phyloP scores from a whole-genome alignment of 2,329 filamentous ascomycete species.

The Apiospora koreana region DNA sequence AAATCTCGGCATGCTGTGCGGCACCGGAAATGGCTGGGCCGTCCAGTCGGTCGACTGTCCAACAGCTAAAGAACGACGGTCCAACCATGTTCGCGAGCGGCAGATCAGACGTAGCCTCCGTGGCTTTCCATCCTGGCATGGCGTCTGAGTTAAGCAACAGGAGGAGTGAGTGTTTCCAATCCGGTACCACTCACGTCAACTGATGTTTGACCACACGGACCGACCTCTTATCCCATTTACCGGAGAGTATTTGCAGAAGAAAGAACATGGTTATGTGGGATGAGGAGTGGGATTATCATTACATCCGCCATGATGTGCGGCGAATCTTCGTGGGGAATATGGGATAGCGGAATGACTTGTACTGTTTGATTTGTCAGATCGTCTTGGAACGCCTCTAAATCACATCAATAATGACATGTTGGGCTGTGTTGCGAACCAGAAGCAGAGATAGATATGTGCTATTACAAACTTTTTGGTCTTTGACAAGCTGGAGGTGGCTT shows the following conservation, averaged over 20 bases:
- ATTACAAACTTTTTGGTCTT: not conserved
- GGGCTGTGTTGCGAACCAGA: not conserved
- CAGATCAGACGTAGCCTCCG: constrained; percentile 3
- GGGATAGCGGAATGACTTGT: not conserved
- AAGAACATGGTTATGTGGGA: not conserved
- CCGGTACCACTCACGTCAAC: not conserved
- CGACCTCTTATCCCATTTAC: not conserved
- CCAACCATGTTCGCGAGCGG: not conserved
- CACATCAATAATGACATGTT: not conserved
- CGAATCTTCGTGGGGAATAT: not conserved
- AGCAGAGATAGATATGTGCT: not conserved
- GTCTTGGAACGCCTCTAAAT: not conserved
- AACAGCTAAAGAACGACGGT: not conserved
- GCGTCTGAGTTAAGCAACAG: not conserved
- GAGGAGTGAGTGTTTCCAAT: not conserved
- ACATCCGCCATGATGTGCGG: not conserved
- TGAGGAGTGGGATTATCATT: not conserved
- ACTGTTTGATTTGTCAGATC: not conserved
- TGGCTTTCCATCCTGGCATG: not conserved
- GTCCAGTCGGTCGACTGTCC: constrained; percentile 11
- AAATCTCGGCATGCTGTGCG: constrained; percentile 12
- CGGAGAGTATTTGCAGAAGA: not conserved
- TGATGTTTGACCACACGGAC: not conserved
- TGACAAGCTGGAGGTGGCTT: not conserved
- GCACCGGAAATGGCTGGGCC: not conserved